Evolutionary conservation across 352 stramenopile species (phyloP).

Genomic region (Phytophthora fragariaefolia): DNA sequence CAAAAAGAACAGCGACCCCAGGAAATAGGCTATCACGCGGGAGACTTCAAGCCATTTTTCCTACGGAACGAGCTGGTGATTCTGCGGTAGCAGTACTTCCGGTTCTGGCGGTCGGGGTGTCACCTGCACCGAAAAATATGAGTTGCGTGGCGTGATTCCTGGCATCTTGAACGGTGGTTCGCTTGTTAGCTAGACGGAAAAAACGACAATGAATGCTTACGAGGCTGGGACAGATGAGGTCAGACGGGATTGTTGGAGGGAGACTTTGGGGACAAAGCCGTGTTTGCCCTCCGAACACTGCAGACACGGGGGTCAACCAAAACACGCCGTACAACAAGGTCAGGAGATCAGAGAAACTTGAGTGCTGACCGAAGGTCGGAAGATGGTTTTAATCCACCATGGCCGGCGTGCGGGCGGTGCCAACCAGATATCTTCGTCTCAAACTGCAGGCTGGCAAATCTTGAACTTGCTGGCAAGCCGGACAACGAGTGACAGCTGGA

Average conservation of each 20-base stretch:
- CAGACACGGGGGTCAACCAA: background rate
- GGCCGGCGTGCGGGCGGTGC: background rate
- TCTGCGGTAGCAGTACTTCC: conserved; percentile 4
- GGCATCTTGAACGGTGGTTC: background rate
- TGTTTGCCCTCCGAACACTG: background rate
- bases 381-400: background rate
- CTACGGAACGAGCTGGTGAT: conserved; percentile 16
- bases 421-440: too few relatives aligned
- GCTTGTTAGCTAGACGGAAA: background rate
- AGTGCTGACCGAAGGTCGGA: background rate
- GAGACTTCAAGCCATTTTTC: conserved; percentile 53
- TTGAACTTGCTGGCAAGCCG: background rate
- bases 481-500: background rate
- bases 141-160: background rate
- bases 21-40: conserved; percentile 53
- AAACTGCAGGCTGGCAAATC: background rate
- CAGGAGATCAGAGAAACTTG: background rate
- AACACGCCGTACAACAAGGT: background rate
- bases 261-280: background rate
- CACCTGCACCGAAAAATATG: background rate
- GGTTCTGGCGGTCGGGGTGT: background rate
- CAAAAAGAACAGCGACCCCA: conserved; percentile 68
- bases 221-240: background rate
- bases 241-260: background rate
- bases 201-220: background rate